These are phyloP conservation scores for Dictyostelium intermedium DNA, from an alignment of 78 protist species.

Conservation along the genomic window DNA sequence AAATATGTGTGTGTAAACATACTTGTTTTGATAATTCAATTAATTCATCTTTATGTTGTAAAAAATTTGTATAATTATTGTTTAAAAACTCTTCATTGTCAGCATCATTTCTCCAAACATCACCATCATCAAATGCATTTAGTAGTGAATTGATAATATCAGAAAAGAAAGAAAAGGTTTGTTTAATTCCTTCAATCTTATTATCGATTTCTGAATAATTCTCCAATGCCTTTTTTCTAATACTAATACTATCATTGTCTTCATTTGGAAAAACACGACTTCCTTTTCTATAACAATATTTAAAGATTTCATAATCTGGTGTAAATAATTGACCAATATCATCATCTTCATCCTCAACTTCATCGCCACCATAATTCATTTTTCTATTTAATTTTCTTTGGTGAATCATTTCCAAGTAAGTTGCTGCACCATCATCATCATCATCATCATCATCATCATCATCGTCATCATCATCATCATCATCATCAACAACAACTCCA, in stretches of 20 bases:
- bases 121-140: conserved; percentile 21
- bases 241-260: neutral
- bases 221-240: neutral
- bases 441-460: neutral
- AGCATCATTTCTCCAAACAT: conserved; percentile 24
- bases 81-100: conserved; percentile 8
- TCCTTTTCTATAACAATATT: neutral
- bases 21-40: neutral
- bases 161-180: neutral
- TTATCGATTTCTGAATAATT: neutral
- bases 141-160: neutral
- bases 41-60: neutral
- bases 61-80: neutral
- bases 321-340: neutral
- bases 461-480: neutral
- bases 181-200: neutral
- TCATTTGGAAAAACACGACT: neutral
- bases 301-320: neutral
- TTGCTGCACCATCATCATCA: neutral
- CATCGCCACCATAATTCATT: neutral
- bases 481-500: neutral
- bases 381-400: neutral
- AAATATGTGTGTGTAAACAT: neutral
- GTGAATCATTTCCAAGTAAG: neutral
- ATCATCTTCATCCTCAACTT: neutral